These are phyloP conservation scores for Suillus cothurnatus DNA, from an alignment of 768 basidiomycete species.

Conservation along the genomic window DNA sequence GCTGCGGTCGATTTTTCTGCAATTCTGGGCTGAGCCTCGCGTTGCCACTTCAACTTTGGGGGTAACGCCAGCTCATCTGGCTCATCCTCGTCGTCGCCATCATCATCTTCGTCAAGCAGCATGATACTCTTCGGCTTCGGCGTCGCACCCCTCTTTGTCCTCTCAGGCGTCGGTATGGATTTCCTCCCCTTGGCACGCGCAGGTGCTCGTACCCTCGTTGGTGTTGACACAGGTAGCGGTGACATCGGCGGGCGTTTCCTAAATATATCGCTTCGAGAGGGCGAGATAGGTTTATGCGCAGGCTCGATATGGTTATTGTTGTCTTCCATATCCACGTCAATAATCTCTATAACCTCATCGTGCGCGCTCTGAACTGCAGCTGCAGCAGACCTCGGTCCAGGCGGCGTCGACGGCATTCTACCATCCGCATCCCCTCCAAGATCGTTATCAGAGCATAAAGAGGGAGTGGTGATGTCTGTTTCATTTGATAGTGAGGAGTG, in stretches of 20 bases:
- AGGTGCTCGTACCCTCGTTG: slow-evolving; percentile 61
- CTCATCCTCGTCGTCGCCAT: slow-evolving; percentile 36
- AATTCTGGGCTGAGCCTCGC: not conserved
- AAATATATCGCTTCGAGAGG: slow-evolving; percentile 43
- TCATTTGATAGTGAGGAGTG: slow-evolving; percentile 27
- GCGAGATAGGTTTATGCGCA: slow-evolving; percentile 15
- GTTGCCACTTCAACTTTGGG: slow-evolving; percentile 19
- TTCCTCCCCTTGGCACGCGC: slow-evolving; percentile 33
- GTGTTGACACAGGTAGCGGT: slow-evolving; percentile 56
- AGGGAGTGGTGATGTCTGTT: slow-evolving; percentile 59
- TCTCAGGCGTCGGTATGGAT: not conserved
- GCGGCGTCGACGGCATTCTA: slow-evolving; percentile 50
- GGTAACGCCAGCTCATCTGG: slow-evolving; percentile 35
- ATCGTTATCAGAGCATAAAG: slow-evolving; percentile 75
- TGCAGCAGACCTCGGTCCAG: slow-evolving; percentile 34
- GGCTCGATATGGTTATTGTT: slow-evolving; percentile 15
- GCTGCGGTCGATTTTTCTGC: not conserved
- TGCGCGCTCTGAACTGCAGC: not conserved
- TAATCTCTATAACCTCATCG: slow-evolving; percentile 26
- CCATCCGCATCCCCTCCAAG: slow-evolving; percentile 51
- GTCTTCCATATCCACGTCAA: slow-evolving; percentile 42
- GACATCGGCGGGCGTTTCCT: slow-evolving; percentile 64
- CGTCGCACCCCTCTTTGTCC: slow-evolving; percentile 34
- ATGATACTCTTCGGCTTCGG: slow-evolving; percentile 27
- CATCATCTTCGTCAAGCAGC: slow-evolving; percentile 23